Percentiles rank a stretch among this genome's conserved stretches.
These are phyloP conservation scores for Ophiorrhiza pumila DNA, from an alignment of 257 asterid genomes.

Conservation along the genomic window DNA sequence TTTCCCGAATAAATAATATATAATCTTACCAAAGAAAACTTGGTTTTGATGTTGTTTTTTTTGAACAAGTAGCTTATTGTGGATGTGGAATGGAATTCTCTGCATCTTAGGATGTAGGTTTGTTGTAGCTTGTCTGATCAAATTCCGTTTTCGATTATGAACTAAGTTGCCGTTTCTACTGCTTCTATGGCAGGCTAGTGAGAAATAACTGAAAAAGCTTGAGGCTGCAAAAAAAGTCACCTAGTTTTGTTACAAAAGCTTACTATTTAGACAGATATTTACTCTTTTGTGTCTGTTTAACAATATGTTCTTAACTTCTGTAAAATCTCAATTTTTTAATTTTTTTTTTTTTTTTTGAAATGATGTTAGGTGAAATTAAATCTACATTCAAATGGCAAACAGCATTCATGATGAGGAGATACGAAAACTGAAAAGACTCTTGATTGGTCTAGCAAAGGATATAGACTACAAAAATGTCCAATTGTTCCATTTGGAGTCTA, in stretches of 20 bases:
- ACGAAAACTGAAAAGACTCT: not conserved
- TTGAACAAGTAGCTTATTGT: too few relatives aligned
- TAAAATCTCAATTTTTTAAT: not conserved
- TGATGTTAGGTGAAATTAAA: not conserved
- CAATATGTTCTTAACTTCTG: not conserved
- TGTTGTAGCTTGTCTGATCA: not conserved
- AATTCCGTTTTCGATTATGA: not conserved
- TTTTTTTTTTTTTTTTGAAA: not conserved
- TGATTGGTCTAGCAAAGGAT: not conserved
- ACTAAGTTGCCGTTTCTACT: not conserved
- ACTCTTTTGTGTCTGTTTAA: too few relatives aligned
- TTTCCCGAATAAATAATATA: too few relatives aligned
- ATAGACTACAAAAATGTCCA: constrained; percentile 2
- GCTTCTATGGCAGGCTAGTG: constrained; percentile 56
- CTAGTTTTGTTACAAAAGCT: too few relatives aligned
- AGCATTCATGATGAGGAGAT: constrained; percentile 1
- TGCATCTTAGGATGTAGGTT: not conserved
- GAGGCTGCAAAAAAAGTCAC: constrained; percentile 92
- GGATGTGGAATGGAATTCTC: not conserved
- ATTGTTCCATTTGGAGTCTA: not conserved
- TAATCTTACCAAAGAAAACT: too few relatives aligned
- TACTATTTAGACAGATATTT: too few relatives aligned
- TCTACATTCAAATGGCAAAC: not conserved
- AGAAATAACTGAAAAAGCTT: constrained; percentile 74
- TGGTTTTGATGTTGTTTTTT: too few relatives aligned